phyloP scores from a whole-genome alignment of 2,329 filamentous ascomycete species.

The Drechslerella dactyloides region DNA sequence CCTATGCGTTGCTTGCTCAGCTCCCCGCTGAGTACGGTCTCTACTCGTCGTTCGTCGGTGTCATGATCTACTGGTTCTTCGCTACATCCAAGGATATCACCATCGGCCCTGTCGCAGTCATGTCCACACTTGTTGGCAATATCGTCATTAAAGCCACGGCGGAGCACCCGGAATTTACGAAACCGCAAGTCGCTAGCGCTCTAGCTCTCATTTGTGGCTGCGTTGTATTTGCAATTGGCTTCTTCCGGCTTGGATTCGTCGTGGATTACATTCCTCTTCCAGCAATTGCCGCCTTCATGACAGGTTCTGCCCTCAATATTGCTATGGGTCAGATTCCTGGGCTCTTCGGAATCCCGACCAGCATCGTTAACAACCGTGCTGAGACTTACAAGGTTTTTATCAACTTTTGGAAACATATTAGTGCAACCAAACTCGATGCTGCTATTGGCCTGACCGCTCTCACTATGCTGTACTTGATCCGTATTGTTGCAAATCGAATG shows the following conservation, averaged over 20 bases:
- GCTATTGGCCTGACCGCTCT: slow-evolving; percentile 86
- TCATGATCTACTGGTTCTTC: slow-evolving; percentile 95
- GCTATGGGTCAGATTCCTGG: slow-evolving; percentile 79
- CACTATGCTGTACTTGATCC: slow-evolving; percentile 76
- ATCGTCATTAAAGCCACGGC: slow-evolving; percentile 70
- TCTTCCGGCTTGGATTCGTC: slow-evolving; percentile 83
- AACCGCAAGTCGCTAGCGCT: slow-evolving; percentile 75
- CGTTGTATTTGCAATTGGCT: slow-evolving; percentile 78
- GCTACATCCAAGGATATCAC: slow-evolving; percentile 98
- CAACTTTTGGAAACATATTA: slow-evolving; percentile 77
- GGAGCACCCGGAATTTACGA: slow-evolving; percentile 65
- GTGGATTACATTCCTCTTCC: slow-evolving; percentile 91
- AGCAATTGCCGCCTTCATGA: slow-evolving; percentile 95
- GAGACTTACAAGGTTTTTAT: slow-evolving; percentile 83
- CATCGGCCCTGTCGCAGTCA: slow-evolving; percentile 92
- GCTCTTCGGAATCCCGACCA: slow-evolving; percentile 76
- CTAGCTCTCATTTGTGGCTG: slow-evolving; percentile 78
- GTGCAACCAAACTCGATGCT: slow-evolving; percentile 74
- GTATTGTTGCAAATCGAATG: slow-evolving; percentile 67
- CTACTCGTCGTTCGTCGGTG: slow-evolving; percentile 95
- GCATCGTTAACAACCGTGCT: slow-evolving; percentile 71
- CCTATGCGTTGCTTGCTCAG: slow-evolving; percentile 83
- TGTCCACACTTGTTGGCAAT: slow-evolving; percentile 87
- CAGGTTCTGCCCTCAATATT: slow-evolving; percentile 90
- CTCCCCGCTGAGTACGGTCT: slow-evolving; percentile 83